Base-by-base conservation (phyloP, 2,329 filamentous ascomycete genomes). In the Pestalotiopsis sp. region DNA sequence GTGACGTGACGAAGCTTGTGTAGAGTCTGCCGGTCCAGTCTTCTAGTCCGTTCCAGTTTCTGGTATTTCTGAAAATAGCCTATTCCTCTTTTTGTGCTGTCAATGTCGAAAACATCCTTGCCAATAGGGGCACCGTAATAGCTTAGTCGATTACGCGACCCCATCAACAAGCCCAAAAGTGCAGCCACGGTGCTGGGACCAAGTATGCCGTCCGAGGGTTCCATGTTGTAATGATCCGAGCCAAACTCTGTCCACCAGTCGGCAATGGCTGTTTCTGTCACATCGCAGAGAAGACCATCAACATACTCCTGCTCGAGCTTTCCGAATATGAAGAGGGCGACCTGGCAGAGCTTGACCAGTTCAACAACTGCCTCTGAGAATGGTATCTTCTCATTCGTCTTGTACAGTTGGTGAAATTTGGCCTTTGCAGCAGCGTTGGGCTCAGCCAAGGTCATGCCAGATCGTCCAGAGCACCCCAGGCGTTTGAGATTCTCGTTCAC, bases 191-290 rank as follows among this genome's bases (percentile, higher is more conserved):
- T 98, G 0, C 93, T 97, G 2, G 96, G 95, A 0, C 96, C 96
- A 2, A 99, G 83, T 25, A 97, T 94, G 13, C 95, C 95, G 80
- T 99, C 96, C 11, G 92, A 92, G 1, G 96, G 95, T 79, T 98
- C 96, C 41, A 94, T 89, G 67, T 95, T 97, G 83, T 95, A 98
- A 76, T 96, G 91, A 73, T 98, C 95, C 0, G 91, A 91, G 1
- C 96, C 96, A 69, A 98, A 92, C 75, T 97, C 93, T 1, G 93
- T 91, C 96, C 96, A 98, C 96, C 96, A 99, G 78, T 98, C 93
- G 70, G 91, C 92, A 74, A 98, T 90, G 1, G 95, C 94, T 70
- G 88, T 91, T 79, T 99, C 96, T 0, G 96, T 98, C 58, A 96
- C 86, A 81, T 99, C 96, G 78, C 96, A 99, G 3, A 99, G 87